Evolutionary conservation across 257 asterid species (phyloP).

Genomic region (Jaltomata sinuosa): DNA sequence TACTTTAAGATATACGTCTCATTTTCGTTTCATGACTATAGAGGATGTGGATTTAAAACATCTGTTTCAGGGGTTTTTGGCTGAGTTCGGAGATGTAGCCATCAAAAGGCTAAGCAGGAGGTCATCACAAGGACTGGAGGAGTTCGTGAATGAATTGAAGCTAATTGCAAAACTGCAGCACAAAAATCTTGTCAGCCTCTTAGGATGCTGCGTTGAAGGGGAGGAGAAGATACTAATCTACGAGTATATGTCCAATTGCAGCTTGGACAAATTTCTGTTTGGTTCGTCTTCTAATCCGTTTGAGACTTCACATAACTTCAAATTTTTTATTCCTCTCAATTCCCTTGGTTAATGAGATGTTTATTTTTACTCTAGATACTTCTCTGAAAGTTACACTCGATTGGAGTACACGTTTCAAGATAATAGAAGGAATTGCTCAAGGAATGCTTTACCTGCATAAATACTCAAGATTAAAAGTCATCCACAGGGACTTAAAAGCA

Average conservation of each 20-base stretch:
- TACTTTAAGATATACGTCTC: neutral
- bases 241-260: constrained; percentile 10
- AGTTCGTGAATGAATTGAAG: constrained; percentile 15
- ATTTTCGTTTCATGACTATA: neutral
- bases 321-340: neutral
- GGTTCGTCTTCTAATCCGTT: constrained; percentile 4
- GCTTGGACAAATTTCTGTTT: constrained; percentile 7
- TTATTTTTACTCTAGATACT: neutral
- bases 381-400: neutral
- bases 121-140: constrained; percentile 23
- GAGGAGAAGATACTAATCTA: constrained; percentile 15
- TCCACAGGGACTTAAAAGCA: constrained; percentile 8
- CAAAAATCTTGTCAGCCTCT: neutral
- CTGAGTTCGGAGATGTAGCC: constrained; percentile 11
- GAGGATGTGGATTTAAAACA: neutral
- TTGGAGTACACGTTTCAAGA: constrained; percentile 1
- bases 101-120: constrained; percentile 18
- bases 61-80: constrained; percentile 9
- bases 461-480: constrained; percentile 4
- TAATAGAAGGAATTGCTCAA: constrained; percentile 4
- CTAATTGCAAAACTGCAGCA: constrained; percentile 3
- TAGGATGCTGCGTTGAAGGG: constrained; percentile 11
- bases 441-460: constrained; percentile 5
- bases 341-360: neutral
- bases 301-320: neutral